Evolutionary conservation across 2,329 filamentous ascomycete genomes (phyloP), one percentile per base, ranked within the genome.

Genomic region (Akanthomyces muscarius): DNA sequence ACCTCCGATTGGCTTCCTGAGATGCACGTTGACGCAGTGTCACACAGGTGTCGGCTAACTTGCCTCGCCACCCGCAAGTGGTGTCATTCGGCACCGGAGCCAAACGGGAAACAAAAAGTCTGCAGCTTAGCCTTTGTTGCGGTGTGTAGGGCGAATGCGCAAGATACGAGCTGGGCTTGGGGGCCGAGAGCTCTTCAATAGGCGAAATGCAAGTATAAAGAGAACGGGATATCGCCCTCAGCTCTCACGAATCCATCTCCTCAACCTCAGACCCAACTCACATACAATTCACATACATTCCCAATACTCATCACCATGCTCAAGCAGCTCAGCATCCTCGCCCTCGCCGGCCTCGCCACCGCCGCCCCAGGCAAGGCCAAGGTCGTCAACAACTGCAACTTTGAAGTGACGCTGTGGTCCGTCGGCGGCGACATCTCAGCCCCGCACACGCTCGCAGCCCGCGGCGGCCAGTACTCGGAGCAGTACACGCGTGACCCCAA

Each of bases 341-440:
- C 44, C 44, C 13, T 58, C 28, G 30, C 55, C 2, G 55, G 55
- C 44, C 53, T 56, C 25, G 41, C 53, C 16, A 41, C 53, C 25
- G 28, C 38, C 23, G 11, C 3, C 38, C n/a, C 38, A 2, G 53
- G 45, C 69, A 69, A 66, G 16, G 76, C 76, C 50, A 65, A 66
- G 44, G 75, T 78, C 60, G 64, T 69, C 64, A 78, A 78, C 71
- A 71, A 73, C 53, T 78, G 76, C 71, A 23, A 51, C 42, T 66
- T 69, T 59, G 61, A 69, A 47, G 74, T 77, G n/a, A 72, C 73
- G 23, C 54, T 75, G 66, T 78, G 75, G 75, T 75, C 76, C 47
- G 76, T 78, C 60, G 76, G 76, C 66, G 64, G 65, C 62, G 16
- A 63, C 23, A 65, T 76, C 62, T 68, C 68, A 10, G 65, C 64